A percentile compares a stretch with the other conserved stretches of the same genome.
Evolutionary conservation across 345 rosid species (phyloP).

Genomic region (Eucalyptus cloeziana): DNA sequence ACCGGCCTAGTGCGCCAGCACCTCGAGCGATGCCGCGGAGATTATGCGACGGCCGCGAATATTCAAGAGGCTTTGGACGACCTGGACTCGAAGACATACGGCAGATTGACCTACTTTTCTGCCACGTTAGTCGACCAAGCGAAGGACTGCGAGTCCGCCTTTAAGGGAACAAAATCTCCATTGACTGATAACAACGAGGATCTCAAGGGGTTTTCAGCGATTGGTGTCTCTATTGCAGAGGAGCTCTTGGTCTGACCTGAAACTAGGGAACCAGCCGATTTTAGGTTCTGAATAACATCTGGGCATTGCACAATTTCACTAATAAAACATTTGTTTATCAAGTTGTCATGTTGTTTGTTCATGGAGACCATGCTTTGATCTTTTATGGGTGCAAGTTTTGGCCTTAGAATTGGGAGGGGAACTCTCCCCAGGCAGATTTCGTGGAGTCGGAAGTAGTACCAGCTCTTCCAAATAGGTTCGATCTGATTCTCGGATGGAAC

Average conservation of each 20-base stretch:
- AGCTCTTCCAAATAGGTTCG: background rate
- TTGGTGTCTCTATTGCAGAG: background rate
- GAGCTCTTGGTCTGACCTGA: background rate
- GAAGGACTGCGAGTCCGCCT: slow-evolving; percentile 1
- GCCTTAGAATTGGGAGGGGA: rapidly evolving
- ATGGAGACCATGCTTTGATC: background rate
- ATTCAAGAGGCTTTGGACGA: background rate
- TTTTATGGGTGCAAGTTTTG: background rate
- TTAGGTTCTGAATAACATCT: background rate
- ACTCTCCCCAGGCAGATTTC: rapidly evolving
- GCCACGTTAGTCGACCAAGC: background rate
- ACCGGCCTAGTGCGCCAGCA: background rate
- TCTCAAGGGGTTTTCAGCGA: background rate
- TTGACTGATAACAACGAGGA: background rate
- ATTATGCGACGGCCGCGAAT: background rate
- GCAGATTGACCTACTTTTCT: background rate
- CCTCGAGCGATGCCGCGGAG: background rate
- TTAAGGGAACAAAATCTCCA: background rate
- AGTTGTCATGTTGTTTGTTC: background rate
- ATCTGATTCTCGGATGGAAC: rapidly evolving
- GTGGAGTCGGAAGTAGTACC: rapidly evolving
- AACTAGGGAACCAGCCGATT: background rate
- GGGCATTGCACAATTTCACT: background rate
- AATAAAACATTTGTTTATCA: background rate
- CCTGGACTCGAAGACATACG: background rate